Evolutionary conservation across 1,139 yeast species (phyloP).

Genomic region (Yamadazyma membranifaciens): DNA sequence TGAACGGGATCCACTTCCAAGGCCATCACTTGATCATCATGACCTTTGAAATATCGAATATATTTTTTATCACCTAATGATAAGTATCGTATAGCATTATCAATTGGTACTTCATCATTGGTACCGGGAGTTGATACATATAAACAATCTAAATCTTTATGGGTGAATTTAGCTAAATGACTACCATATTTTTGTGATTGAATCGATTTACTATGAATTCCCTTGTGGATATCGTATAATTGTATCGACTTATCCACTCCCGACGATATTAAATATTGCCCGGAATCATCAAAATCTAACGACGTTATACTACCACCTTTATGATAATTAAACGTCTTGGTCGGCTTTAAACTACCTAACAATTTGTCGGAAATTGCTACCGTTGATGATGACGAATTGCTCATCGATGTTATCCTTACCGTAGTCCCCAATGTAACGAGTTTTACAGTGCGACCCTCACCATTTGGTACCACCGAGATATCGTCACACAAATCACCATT

Average conservation of each 20-base stretch:
- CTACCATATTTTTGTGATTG: constrained; percentile 92
- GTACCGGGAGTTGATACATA: constrained; percentile 70
- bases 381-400: constrained; percentile 2
- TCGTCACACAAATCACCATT: constrained; percentile 4
- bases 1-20: constrained; percentile 74
- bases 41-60: constrained; percentile 85
- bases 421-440: too few relatives aligned
- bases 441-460: constrained; percentile 4
- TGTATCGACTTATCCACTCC: constrained; percentile 84
- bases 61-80: constrained; percentile 78
- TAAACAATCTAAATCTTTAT: constrained; percentile 67
- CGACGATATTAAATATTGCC: constrained; percentile 73
- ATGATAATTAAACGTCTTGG: constrained; percentile 59
- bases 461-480: too few relatives aligned
- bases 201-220: constrained; percentile 62
- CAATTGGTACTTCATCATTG: constrained; percentile 30
- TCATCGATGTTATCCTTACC: background rate
- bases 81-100: constrained; percentile 72
- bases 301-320: constrained; percentile 68
- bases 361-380: constrained; percentile 7
- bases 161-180: constrained; percentile 82
- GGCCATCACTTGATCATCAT: constrained; percentile 67
- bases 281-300: constrained; percentile 81
- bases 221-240: constrained; percentile 73
- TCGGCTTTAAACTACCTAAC: constrained; percentile 40